These are phyloP conservation scores for Xylaria longipes DNA, from an alignment of 495 filamentous ascomycete species.

Conservation along the genomic window DNA sequence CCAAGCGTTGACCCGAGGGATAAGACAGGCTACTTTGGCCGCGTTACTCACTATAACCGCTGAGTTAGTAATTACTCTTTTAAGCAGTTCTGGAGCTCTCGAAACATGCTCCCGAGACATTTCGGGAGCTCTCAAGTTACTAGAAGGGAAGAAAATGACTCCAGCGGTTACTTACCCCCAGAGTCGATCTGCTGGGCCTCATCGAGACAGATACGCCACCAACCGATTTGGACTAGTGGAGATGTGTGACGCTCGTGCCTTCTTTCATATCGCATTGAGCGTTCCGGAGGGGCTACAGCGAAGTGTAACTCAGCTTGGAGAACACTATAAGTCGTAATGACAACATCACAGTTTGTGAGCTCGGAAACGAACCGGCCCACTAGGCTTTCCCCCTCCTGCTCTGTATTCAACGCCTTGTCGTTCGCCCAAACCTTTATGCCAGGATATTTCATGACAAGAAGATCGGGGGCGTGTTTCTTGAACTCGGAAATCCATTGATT, in stretches of 20 bases:
- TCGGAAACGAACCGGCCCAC: constrained; percentile 50
- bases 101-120: too few relatives aligned
- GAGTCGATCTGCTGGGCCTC: constrained; percentile 96
- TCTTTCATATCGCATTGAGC: constrained; percentile 69
- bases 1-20: constrained; percentile 89
- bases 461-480: constrained; percentile 59
- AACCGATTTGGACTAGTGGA: constrained; percentile 77
- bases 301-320: constrained; percentile 80
- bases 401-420: constrained; percentile 13
- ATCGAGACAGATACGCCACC: constrained; percentile 94
- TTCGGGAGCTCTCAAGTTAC: too few relatives aligned
- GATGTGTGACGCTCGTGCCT: constrained; percentile 72
- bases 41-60: constrained; percentile 85
- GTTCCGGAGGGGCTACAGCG: constrained; percentile 65
- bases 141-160: too few relatives aligned
- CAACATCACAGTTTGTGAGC: constrained; percentile 71
- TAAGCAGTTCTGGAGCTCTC: too few relatives aligned
- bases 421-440: constrained; percentile 52
- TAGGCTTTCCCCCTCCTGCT: not conserved
- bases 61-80: too few relatives aligned
- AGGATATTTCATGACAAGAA: constrained; percentile 50
- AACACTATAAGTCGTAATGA: constrained; percentile 85
- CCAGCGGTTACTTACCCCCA: too few relatives aligned
- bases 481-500: constrained; percentile 90
- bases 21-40: constrained; percentile 75